Base-by-base conservation (phyloP, 140 eudicot species). In the Erigeron philadelphicus region DNA sequence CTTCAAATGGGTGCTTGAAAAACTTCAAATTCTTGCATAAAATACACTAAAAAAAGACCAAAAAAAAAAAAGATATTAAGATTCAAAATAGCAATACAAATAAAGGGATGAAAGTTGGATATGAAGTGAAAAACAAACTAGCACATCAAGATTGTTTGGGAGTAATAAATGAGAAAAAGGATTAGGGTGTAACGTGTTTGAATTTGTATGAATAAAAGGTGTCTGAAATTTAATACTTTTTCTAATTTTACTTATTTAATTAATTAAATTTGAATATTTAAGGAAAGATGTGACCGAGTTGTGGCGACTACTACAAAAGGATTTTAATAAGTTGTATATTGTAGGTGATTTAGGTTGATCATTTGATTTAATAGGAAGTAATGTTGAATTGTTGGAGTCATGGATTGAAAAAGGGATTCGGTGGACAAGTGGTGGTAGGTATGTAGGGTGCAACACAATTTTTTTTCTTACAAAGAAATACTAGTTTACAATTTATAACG, bases 381-480 rank as follows among this genome's bases (percentile, higher is more conserved):
- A 53, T 16, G 72, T 52, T 61, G 65, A 55, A 68, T 68, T 49
- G 68, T 35, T 57, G 61, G 78, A 9, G 66, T 66, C 61, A 66
- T 50, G 54, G 67, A 67, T 75, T 60, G 25, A 52, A 19, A 45
- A 54, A 45, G 53, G 66, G 67, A 74, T 45, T 48, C 70, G 72
- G 72, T 64, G 72, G 45, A 68, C 65, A 62, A 50, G 71, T 40
- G 25, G 79, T 40, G 62, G 69, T 67, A 57, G 74, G 78, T 73
- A 16, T 44, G 71, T 18, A 21, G 43, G 55, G 59, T 48, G 19
- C 66, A 44, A 12, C 59, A 40, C 66, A 44, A 12, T 66, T 53
- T 67, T 21, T 21, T 21, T 21, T 40, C 55, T 42, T 62, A 50
- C 70, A 52, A 25, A 31, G 5, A 31, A 31, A 31, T 31, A 31